Percentiles rank a stretch among this genome's conserved stretches.
These are phyloP conservation scores for Hemerocallis citrina DNA, from an alignment of 106 monocot genomes.

Conservation along the genomic window DNA sequence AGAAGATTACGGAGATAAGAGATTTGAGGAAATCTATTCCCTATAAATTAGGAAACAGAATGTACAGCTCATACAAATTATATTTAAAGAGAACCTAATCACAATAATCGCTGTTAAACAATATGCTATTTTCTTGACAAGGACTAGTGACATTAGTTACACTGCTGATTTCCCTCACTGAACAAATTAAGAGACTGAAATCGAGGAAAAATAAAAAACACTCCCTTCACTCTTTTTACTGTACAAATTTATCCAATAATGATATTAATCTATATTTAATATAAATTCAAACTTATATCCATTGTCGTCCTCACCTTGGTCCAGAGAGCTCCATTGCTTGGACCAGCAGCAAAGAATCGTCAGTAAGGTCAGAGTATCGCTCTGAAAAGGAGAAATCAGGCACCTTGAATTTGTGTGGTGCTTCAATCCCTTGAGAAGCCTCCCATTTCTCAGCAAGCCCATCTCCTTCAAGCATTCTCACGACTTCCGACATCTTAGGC, in stretches of 20 bases:
- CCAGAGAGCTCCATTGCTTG: conserved; percentile 95
- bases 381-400: conserved; percentile 38
- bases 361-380: conserved; percentile 57
- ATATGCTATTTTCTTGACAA: background rate
- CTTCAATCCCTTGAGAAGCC: conserved; percentile 42
- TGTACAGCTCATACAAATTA: too few species aligned
- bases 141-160: background rate
- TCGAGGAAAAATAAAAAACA: background rate
- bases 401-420: conserved; percentile 14
- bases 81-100: too few species aligned
- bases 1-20: too few species aligned
- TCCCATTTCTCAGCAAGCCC: conserved; percentile 36
- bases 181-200: background rate
- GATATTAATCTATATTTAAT: background rate
- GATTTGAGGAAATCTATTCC: too few species aligned
- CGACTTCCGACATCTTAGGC: conserved; percentile 23
- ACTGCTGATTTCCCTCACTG: background rate
- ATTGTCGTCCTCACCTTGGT: conserved; percentile 43
- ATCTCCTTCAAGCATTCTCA: conserved; percentile 29
- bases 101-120: background rate
- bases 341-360: conserved; percentile 64
- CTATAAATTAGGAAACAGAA: too few species aligned
- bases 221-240: background rate
- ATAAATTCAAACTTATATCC: background rate
- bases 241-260: background rate